These are phyloP conservation scores for Suhomyces canberraensis DNA, from an alignment of 805 yeast genomes.

Conservation along the genomic window DNA sequence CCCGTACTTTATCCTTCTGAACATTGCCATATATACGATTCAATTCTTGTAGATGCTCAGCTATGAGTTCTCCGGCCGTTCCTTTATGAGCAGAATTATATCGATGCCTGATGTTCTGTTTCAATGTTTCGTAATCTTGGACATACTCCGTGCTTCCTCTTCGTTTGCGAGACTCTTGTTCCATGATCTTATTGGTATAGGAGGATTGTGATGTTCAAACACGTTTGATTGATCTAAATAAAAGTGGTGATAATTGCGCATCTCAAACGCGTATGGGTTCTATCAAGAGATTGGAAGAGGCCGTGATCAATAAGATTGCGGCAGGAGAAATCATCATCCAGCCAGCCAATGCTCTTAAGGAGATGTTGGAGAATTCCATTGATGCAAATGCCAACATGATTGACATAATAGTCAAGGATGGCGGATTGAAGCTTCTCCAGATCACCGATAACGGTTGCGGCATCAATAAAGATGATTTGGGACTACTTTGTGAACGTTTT, in stretches of 20 bases:
- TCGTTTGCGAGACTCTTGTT: constrained; percentile 3
- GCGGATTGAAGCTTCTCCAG: constrained; percentile 84
- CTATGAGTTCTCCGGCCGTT: constrained; percentile 52
- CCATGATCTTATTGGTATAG: too few relatives aligned
- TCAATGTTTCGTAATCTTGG: constrained; percentile 26
- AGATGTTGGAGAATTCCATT: constrained; percentile 84
- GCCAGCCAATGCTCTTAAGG: constrained; percentile 93
- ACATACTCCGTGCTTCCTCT: constrained; percentile 12
- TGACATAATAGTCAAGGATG: constrained; percentile 83
- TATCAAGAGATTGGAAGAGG: constrained; percentile 49
- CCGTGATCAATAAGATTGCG: constrained; percentile 87
- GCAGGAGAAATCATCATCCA: constrained; percentile 96
- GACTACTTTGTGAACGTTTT: constrained; percentile 82
- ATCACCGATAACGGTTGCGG: constrained; percentile 90
- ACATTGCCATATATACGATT: constrained; percentile 46
- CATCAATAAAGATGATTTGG: constrained; percentile 66
- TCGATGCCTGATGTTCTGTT: constrained; percentile 26
- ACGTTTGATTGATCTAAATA: neutral
- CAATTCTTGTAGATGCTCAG: constrained; percentile 41
- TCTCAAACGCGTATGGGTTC: neutral
- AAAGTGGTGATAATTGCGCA: neutral
- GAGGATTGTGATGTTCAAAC: too few relatives aligned
- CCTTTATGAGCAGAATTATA: constrained; percentile 54
- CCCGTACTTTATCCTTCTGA: constrained; percentile 30
- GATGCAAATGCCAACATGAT: constrained; percentile 78